phyloP scores from a whole-genome alignment of 176 grass and related monocot species.

The Rhynchospora breviuscula region DNA sequence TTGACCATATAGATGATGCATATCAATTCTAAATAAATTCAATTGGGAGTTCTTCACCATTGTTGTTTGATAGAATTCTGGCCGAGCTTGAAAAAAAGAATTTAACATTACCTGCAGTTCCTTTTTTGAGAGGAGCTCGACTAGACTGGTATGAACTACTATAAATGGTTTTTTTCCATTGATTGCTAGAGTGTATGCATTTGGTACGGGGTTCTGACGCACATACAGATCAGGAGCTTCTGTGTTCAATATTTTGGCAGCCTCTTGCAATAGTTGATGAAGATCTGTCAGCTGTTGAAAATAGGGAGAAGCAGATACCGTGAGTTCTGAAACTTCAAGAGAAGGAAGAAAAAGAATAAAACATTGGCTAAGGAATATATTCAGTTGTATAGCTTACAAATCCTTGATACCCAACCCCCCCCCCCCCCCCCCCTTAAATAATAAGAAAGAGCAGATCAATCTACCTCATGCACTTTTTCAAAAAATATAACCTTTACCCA shows the following conservation, averaged over 20 bases:
- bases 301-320: neutral
- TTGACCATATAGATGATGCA: neutral
- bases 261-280: conserved; percentile 52
- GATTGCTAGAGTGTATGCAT: conserved; percentile 89
- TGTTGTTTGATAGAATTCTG: neutral
- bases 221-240: conserved; percentile 89
- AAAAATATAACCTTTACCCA: neutral
- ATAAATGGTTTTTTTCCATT: conserved; percentile 88
- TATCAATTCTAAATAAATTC: neutral
- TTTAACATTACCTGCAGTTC: conserved; percentile 62
- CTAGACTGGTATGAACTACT: conserved; percentile 85
- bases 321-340: neutral
- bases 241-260: conserved; percentile 60
- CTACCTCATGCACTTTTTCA: neutral
- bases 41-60: neutral
- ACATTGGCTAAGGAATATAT: neutral
- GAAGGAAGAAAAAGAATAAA: neutral
- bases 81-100: neutral
- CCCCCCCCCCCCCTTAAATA: neutral
- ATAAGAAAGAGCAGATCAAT: neutral
- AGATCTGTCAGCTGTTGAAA: conserved; percentile 58
- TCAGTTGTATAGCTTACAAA: neutral
- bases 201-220: conserved; percentile 77
- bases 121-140: conserved; percentile 78
- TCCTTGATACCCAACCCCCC: neutral